Conservation (phyloP, 352 stramenopile species). For the Globisporangium middletonii region DNA sequence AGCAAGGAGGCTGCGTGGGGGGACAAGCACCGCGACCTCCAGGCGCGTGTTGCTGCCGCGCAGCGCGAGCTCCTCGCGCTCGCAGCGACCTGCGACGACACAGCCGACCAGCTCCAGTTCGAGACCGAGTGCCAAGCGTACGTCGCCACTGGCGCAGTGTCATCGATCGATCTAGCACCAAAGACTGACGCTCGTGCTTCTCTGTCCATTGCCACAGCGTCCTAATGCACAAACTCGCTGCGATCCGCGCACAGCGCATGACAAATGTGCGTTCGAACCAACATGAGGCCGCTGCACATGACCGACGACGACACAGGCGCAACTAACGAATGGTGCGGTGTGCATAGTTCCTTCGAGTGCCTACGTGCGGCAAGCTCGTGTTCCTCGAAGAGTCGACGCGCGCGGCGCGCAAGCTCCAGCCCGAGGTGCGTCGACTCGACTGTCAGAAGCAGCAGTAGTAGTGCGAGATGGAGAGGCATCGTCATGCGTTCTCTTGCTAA, state of each 20-base stretch:
- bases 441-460: not conserved
- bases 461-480: not conserved
- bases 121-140: constrained; percentile 36
- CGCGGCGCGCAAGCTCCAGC: constrained; percentile 17
- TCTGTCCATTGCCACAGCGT: constrained; percentile 16
- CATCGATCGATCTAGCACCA: not conserved
- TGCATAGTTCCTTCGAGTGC: constrained; percentile 26
- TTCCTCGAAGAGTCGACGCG: constrained; percentile 27
- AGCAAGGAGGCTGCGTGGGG: not conserved
- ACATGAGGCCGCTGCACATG: too few species aligned
- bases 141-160: constrained; percentile 2
- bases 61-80: constrained; percentile 34
- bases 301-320: too few species aligned
- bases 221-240: constrained; percentile 35
- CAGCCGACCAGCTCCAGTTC: constrained; percentile 29
- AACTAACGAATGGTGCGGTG: too few species aligned
- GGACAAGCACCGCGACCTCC: constrained; percentile 17
- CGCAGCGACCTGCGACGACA: constrained; percentile 21
- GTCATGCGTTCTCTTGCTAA: too few species aligned
- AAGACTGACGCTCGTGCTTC: not conserved
- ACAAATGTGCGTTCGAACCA: constrained; percentile 18
- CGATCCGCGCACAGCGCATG: constrained; percentile 41
- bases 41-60: constrained; percentile 23
- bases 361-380: constrained; percentile 25
- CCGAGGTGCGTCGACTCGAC: constrained; percentile 11